A percentile compares a stretch with the other conserved stretches of the same genome.
These are phyloP conservation scores for Spiromastix sp. DNA, from an alignment of 2,329 filamentous ascomycete genomes.

Conservation along the genomic window DNA sequence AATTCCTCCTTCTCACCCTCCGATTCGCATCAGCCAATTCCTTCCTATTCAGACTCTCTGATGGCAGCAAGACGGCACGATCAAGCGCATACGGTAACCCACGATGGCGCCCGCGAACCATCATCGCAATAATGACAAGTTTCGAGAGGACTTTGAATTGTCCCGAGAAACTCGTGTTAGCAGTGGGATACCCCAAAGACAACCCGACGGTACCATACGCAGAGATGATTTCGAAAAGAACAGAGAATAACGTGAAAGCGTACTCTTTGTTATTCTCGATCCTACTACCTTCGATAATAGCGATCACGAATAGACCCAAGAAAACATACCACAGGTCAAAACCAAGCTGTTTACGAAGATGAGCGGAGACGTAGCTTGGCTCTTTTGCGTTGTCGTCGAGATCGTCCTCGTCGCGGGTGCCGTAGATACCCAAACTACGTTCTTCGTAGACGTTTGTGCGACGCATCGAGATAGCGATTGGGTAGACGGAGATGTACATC, in stretches of 20 bases:
- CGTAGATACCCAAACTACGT: conserved; percentile 52
- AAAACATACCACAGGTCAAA: conserved; percentile 99
- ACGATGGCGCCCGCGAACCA: conserved; percentile 54
- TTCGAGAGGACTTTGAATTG: conserved; percentile 66
- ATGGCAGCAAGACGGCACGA: conserved; percentile 58
- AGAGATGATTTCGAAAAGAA: conserved; percentile 77
- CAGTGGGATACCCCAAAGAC: conserved; percentile 66
- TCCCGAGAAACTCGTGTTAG: conserved; percentile 70
- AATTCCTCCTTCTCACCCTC: conserved; percentile 29
- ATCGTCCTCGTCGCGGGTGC: conserved; percentile 59
- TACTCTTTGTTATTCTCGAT: conserved; percentile 52
- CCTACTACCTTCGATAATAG: conserved; percentile 70
- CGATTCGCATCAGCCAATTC: conserved; percentile 45
- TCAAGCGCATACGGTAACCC: conserved; percentile 58
- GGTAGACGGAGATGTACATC: conserved; percentile 99
- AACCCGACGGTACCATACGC: conserved; percentile 93
- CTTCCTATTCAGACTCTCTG: conserved; percentile 51
- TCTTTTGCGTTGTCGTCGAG: conserved; percentile 46
- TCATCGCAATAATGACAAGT: conserved; percentile 57
- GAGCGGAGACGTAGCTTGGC: conserved; percentile 77
- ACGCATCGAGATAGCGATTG: conserved; percentile 89
- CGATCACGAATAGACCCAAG: conserved; percentile 82
- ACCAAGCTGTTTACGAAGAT: conserved; percentile 84
- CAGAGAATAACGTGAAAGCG: conserved; percentile 55
- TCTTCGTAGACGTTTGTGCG: conserved; percentile 96